These are phyloP conservation scores for Colletotrichum sp. DNA, from an alignment of 2,329 filamentous ascomycete genomes.

Conservation along the genomic window DNA sequence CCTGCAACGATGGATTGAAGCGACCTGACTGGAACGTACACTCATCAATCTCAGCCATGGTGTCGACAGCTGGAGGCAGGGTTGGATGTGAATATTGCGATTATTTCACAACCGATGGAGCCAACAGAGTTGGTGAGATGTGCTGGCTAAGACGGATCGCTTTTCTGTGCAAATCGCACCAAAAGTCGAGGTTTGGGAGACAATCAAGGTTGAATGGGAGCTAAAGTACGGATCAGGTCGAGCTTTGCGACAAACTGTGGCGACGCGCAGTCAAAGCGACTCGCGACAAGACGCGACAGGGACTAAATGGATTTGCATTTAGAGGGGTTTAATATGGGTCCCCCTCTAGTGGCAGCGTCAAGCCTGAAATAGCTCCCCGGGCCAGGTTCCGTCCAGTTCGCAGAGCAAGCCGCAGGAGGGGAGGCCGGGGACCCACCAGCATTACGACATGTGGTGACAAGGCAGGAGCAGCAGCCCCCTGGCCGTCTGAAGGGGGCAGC, in stretches of 20 bases:
- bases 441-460: slow-evolving; percentile 20
- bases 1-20: not conserved
- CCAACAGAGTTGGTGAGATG: not conserved
- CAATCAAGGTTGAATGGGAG: not conserved
- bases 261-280: slow-evolving; percentile 6
- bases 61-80: not conserved
- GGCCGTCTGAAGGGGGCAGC: not conserved
- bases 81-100: not conserved
- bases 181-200: not conserved
- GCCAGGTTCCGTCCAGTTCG: not conserved
- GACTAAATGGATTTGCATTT: slow-evolving; percentile 9
- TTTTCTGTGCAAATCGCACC: not conserved
- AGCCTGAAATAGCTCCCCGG: not conserved
- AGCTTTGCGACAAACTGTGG: not conserved
- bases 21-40: not conserved
- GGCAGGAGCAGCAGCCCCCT: not conserved
- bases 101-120: not conserved
- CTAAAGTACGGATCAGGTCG: not conserved
- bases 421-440: slow-evolving; percentile 1
- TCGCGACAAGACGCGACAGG: slow-evolving; percentile 13
- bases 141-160: not conserved
- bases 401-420: not conserved
- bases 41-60: slow-evolving; percentile 16
- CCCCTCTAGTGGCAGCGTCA: not conserved
- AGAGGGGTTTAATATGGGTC: not conserved